Evolutionary conservation across 2,329 filamentous ascomycete species (phyloP), one percentile per base, ranked within the genome.

Genomic region (Teratosphaeria nubilosa): DNA sequence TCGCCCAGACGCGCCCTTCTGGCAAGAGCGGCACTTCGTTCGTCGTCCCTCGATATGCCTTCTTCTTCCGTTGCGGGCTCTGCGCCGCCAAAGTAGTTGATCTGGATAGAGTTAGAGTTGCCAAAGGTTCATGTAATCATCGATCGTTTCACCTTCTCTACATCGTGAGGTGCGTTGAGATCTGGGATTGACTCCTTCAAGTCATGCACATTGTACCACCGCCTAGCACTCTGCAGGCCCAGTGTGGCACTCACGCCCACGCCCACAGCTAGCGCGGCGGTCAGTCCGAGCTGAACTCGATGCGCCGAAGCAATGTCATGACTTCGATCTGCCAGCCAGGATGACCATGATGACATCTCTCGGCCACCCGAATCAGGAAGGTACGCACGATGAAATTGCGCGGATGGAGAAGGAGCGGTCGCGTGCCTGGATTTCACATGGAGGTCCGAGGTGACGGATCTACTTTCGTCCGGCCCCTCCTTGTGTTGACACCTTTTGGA

Each of bases 201-300:
- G 54, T 82, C 75, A 57, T 79, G 74, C 24, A 85, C 77, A 54
- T 77, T 78, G 63, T 81, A 80, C 66, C 77, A 77, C 59, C 81
- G 76, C 62, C 75, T 77, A 37, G 80, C 75, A 56, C 80, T 76
- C 67, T 85, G 82, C 56, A 81, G 77, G 2, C 81, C 80, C 53
- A 85, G 72, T 53, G 85, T 82, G 1, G 80, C 76, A 63, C 77
- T 76, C 4, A 74, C 77, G 27, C 79, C 77, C 5, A 80, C 67
- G 7, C 75, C 74, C 11, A 75, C 75, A 4, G 78, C 79, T 10
- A 79, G 71, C 24, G 89, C 76, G 1, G 89, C 89, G 0, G 88
- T 90, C 2, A 86, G 82, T 20, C 84, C 81, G 37, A 94, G 76
- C 70, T 91, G 88, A 50, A 77, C 72, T 65, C 75, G 72, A 67